Base-by-base conservation (phyloP, 2,329 filamentous ascomycete genomes). In the Raffaelea deltoideospora region DNA sequence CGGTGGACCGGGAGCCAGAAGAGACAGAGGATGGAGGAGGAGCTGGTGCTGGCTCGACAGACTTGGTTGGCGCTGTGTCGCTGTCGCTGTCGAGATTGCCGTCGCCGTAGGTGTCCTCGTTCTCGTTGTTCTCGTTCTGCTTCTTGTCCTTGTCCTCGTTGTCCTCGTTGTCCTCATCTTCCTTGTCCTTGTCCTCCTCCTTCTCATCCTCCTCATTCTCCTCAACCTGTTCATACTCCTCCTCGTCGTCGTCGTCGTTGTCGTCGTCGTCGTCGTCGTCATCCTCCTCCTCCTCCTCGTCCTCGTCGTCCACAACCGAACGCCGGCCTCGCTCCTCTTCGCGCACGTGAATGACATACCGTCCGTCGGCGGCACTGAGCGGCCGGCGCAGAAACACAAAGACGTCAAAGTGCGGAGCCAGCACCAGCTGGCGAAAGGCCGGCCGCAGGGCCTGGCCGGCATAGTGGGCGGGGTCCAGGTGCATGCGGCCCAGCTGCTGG, bases 331-430 rank as follows among this genome's bases (percentile, higher is more conserved):
- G 11, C 3, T 24, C 17, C 11, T 43, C 39, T 7, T 38, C 41
- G 30, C 38, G 37, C 10, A 38, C 24, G 15, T 40, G 34, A 0
- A 42, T 13, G 5, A 26, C 21, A 34, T 36, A 42, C 11, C 21
- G 18, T 2, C 32, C 40, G 13, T 37, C 33, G 2, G 3, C 5
- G 6, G 15, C n/a, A 6, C 35, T 35, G 18, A 40, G 17, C 1
- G 20, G 2, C 17, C 32, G 37, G 19, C 35, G 35, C 4, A 39
- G 24, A 15, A 43, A 31, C 20, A 41, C 39, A 35, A 43, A 44
- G 5, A 47, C 42, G 29, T 43, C 42, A 22, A 30, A 47, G 2
- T 38, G 34, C 9, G 42, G 39, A 3, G 18, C 9, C 15, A 43
- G 28, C 1, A 35, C 17, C 14, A 37, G 18, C 14, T 36, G 31